Evolutionary conservation across 164 flowering plant genomes (phyloP), one percentile per base, ranked within the genome.

Genomic region (Hamamelis virginiana): DNA sequence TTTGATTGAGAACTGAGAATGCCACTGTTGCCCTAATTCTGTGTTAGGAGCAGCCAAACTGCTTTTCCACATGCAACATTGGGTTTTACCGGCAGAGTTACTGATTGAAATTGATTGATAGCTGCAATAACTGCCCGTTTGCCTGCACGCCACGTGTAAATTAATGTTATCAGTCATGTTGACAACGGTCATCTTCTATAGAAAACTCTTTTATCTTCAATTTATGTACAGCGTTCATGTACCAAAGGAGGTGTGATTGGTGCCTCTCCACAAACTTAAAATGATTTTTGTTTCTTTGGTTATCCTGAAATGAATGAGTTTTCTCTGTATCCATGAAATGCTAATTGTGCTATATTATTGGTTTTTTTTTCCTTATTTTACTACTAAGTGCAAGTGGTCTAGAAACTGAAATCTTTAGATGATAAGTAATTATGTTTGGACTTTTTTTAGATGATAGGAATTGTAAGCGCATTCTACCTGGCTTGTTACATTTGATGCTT

Each of bases 101-200:
- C 33, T 9, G 10, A 15, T 59, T 11, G 33, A 15, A 19, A 15
- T 59, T 11, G 33, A 15, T 26, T 26, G 44, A 25, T 26, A 28
- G 62, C 43, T 25, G 33, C 10, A 6, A n/a, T 47, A 16, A 56
- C 27, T 23, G 21, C 46, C 26, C 23, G 23, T 57, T 27, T 46
- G 56, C n/a, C 62, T 57, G 50, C 21, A 23, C 45, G 21, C 14
- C 43, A 45, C 16, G 21, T 63, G 33, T 67, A 26, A 67, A 57
- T 50, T 25, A 43, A 9, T 23, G 15, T 23, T n/a, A 23, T 15
- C n/a, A 43, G 10, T 67, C 51, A 0, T 21, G 5, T 23, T 22
- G 59, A 27, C 26, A 19, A n/a, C 26, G n/a, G 8, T 52, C 10
- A 27, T 53, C 41, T 38, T 66, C 44, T 61, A 25, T 16, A 9